Evolutionary conservation across 768 basidiomycete genomes (phyloP).

Genomic region (Kondoa subrosea): DNA sequence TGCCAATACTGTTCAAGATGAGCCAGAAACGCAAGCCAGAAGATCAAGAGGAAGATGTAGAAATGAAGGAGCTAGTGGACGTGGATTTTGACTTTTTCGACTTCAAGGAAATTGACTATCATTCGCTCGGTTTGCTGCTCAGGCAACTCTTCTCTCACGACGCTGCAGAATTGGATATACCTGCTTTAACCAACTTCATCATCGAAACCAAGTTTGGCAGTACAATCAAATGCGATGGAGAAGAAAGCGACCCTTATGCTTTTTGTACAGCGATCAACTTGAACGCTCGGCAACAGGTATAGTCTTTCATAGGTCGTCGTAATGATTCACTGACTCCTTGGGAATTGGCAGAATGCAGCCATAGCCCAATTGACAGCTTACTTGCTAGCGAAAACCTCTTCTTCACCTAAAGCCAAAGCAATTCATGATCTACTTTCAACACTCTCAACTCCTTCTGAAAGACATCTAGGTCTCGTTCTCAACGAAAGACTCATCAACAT

Average conservation of each 20-base stretch:
- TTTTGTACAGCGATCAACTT: slow-evolving; percentile 70
- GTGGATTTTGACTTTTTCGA: slow-evolving; percentile 91
- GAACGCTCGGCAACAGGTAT: slow-evolving; percentile 30
- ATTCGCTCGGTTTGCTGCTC: slow-evolving; percentile 43
- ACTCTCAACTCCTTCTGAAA: slow-evolving; percentile 33
- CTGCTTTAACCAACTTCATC: slow-evolving; percentile 63
- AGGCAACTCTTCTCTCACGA: slow-evolving; percentile 54
- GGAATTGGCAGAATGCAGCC: background rate
- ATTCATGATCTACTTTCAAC: slow-evolving; percentile 36
- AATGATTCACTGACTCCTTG: background rate
- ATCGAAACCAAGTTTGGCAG: slow-evolving; percentile 60
- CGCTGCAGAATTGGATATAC: slow-evolving; percentile 50
- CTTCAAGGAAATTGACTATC: slow-evolving; percentile 70
- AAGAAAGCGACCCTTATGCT: slow-evolving; percentile 78
- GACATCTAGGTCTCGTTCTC: slow-evolving; percentile 54
- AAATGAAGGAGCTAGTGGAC: slow-evolving; percentile 37
- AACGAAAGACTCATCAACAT: slow-evolving; percentile 85
- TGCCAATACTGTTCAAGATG: background rate
- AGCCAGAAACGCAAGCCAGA: background rate
- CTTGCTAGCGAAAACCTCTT: slow-evolving; percentile 40
- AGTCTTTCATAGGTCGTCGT: background rate
- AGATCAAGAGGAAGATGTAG: background rate
- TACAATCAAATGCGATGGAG: slow-evolving; percentile 80
- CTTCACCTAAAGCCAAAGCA: background rate
- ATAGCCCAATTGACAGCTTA: slow-evolving; percentile 36